Percentiles rank a stretch among this genome's conserved stretches.
Evolutionary conservation across 1,139 yeast species (phyloP).

Genomic region (Debaryomyces sp.): DNA sequence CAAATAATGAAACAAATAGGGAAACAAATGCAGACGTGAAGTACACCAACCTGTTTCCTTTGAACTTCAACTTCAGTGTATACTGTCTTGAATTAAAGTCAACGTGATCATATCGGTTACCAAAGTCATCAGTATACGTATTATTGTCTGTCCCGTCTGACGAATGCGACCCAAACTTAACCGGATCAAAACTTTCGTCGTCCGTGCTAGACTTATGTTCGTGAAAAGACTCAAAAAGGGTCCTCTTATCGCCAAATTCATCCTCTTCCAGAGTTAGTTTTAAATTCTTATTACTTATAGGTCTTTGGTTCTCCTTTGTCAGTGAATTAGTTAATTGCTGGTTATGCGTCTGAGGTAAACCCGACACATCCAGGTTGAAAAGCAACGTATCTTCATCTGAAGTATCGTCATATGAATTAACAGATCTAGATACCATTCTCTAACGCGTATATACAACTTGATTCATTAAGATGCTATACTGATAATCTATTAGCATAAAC

Average conservation of each 20-base stretch:
- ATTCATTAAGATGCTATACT: slow-evolving; percentile 1
- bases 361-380: slow-evolving; percentile 1
- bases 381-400: slow-evolving; percentile 8
- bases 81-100: slow-evolving; percentile 41
- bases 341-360: not conserved
- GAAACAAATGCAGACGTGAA: slow-evolving; percentile 84
- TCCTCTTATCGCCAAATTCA: slow-evolving; percentile 7
- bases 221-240: slow-evolving; percentile 7
- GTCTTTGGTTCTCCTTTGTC: slow-evolving; percentile 5
- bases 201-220: slow-evolving; percentile 11
- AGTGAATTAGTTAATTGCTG: slow-evolving; percentile 5
- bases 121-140: slow-evolving; percentile 30
- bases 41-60: slow-evolving; percentile 55
- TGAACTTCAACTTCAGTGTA: slow-evolving; percentile 36
- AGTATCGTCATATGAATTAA: slow-evolving; percentile 4
- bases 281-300: slow-evolving; percentile 8
- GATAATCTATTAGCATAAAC: not conserved
- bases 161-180: slow-evolving; percentile 11
- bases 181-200: slow-evolving; percentile 12
- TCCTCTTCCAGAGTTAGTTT: not conserved
- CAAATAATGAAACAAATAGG: slow-evolving; percentile 81
- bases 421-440: slow-evolving; percentile 7
- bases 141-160: slow-evolving; percentile 2
- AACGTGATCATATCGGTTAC: slow-evolving; percentile 39
- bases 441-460: not conserved